phyloP scores from a whole-genome alignment of 495 filamentous ascomycete genomes.

The Friedmanniomyces simplex region DNA sequence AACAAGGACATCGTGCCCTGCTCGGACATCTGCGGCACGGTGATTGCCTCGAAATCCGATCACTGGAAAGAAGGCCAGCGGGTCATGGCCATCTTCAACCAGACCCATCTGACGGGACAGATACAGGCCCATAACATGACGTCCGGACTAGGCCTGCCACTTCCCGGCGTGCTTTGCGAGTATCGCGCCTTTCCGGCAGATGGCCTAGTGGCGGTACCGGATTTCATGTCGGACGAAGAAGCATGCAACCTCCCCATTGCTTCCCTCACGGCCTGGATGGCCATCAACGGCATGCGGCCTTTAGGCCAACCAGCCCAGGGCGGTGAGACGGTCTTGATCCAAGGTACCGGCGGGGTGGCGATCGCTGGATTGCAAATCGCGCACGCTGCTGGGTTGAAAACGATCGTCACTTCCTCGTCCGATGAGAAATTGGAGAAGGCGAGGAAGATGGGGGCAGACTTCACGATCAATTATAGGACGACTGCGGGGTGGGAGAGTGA shows the following conservation, averaged over 20 bases:
- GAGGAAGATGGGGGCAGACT: conserved; percentile 35
- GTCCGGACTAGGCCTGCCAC: conserved; percentile 15
- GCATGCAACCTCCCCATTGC: conserved; percentile 30
- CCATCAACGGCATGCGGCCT: conserved; percentile 20
- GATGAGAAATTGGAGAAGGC: conserved; percentile 36
- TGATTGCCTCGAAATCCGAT: conserved; percentile 19
- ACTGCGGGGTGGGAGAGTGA: conserved; percentile 35
- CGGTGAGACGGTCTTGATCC: conserved; percentile 23
- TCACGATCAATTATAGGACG: conserved; percentile 38
- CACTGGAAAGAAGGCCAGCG: conserved; percentile 17
- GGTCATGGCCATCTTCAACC: conserved; percentile 24
- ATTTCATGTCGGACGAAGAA: conserved; percentile 28
- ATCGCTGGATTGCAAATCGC: conserved; percentile 20
- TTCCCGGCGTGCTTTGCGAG: conserved; percentile 19
- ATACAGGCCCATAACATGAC: conserved; percentile 17
- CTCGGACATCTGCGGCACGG: conserved; percentile 30
- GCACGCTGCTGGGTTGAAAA: conserved; percentile 29
- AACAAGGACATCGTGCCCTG: conserved; percentile 19
- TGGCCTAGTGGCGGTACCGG: conserved; percentile 24
- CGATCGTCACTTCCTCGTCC: conserved; percentile 40
- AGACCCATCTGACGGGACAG: conserved; percentile 20
- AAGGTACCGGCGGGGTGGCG: conserved; percentile 29
- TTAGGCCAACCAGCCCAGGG: conserved; percentile 16
- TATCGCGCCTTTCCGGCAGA: conserved; percentile 23
- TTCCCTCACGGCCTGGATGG: conserved; percentile 36